Percentiles rank a stretch among this genome's conserved stretches.
Evolutionary conservation across 805 yeast genomes (phyloP).

Genomic region (Maudiozyma bulderi): DNA sequence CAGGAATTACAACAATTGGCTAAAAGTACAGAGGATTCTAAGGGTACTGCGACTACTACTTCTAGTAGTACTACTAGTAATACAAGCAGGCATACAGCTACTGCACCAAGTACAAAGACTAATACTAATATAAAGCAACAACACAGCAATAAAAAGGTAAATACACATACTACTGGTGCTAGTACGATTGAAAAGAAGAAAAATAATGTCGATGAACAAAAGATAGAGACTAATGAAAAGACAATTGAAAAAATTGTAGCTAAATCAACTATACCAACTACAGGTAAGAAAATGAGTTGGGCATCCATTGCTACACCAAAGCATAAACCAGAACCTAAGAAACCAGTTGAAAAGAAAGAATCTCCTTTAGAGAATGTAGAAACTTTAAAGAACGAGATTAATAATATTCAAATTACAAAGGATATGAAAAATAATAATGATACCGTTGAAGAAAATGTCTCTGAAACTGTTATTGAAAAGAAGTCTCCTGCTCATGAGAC

Average conservation of each 20-base stretch:
- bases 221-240: neutral
- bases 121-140: neutral
- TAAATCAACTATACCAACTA: neutral
- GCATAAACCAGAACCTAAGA: constrained; percentile 14
- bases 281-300: constrained; percentile 41
- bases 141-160: too few species aligned
- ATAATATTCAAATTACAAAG: constrained; percentile 4
- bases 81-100: too few species aligned
- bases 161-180: too few species aligned
- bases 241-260: neutral
- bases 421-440: constrained; percentile 2
- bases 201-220: too few species aligned
- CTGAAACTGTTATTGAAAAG: neutral
- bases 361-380: constrained; percentile 23
- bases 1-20: neutral
- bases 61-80: neutral
- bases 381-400: constrained; percentile 30
- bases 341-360: constrained; percentile 9
- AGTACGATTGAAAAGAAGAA: too few species aligned
- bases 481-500: neutral
- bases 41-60: neutral
- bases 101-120: neutral
- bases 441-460: neutral
- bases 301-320: constrained; percentile 61
- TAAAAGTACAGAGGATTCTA: neutral